Conservation (phyloP, 257 asterid genomes). For the Solanum chilense region DNA sequence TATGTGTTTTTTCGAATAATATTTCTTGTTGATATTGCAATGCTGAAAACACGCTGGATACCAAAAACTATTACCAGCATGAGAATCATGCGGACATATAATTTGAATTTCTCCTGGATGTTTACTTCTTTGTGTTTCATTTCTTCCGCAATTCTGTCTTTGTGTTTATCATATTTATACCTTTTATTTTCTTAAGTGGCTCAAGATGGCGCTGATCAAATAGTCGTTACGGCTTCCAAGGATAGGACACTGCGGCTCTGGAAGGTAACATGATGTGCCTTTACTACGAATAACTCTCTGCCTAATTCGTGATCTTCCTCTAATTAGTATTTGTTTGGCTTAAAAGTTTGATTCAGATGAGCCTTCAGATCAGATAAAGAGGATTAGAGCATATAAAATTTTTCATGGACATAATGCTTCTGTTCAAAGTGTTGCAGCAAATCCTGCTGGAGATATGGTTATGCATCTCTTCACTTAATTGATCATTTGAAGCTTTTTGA, state of each 20-base stretch:
- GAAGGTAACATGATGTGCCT: slow-evolving; percentile 53
- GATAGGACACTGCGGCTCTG: slow-evolving; percentile 79
- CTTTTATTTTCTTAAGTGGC: slow-evolving; percentile 13
- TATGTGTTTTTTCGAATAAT: not conserved
- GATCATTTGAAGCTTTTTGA: not conserved
- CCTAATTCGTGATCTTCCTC: not conserved
- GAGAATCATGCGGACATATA: not conserved
- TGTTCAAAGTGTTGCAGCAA: slow-evolving; percentile 68
- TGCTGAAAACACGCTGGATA: not conserved
- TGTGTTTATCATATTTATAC: not conserved
- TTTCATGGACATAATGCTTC: slow-evolving; percentile 74
- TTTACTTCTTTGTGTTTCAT: not conserved
- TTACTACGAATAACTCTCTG: not conserved
- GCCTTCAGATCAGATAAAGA: slow-evolving; percentile 36
- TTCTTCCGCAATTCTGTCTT: not conserved
- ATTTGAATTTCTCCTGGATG: not conserved
- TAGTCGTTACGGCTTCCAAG: slow-evolving; percentile 87
- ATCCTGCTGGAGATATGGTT: slow-evolving; percentile 76
- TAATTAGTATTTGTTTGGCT: slow-evolving; percentile 14
- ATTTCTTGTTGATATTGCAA: not conserved
- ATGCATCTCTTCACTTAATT: not conserved
- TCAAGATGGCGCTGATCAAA: slow-evolving; percentile 26
- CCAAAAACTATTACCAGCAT: not conserved
- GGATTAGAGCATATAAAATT: slow-evolving; percentile 44
- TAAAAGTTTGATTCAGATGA: slow-evolving; percentile 58